Evolutionary conservation across 2,329 filamentous ascomycete genomes (phyloP).

Genomic region (Talaromyces amestolkiae): DNA sequence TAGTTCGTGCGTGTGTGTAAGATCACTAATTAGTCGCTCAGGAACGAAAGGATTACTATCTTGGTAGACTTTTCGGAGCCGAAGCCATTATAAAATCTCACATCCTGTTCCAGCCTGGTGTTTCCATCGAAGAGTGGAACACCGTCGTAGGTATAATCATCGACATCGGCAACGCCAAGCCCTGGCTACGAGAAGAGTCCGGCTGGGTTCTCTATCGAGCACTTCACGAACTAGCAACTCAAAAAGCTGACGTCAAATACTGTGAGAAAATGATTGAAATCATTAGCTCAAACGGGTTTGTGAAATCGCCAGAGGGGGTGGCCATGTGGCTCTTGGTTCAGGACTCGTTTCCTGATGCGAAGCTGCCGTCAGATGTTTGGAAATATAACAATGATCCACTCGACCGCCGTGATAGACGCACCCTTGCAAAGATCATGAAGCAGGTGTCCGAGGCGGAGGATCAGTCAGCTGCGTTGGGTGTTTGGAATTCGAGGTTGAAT

Average conservation of each 20-base stretch:
- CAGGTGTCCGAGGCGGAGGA: slow-evolving; percentile 50
- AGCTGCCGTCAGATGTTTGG: slow-evolving; percentile 71
- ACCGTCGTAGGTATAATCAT: slow-evolving; percentile 70
- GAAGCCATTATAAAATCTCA: slow-evolving; percentile 80
- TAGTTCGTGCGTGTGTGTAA: not conserved
- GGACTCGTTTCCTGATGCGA: slow-evolving; percentile 61
- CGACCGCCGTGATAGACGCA: slow-evolving; percentile 63
- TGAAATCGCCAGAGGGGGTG: slow-evolving; percentile 81
- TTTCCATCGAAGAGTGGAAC: slow-evolving; percentile 51
- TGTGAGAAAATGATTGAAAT: slow-evolving; percentile 62
- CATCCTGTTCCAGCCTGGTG: slow-evolving; percentile 61
- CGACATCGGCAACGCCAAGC: slow-evolving; percentile 73
- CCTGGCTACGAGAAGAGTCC: slow-evolving; percentile 86
- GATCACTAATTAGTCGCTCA: slow-evolving; percentile 48
- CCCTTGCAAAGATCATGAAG: slow-evolving; percentile 74
- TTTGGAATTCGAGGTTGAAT: slow-evolving; percentile 76
- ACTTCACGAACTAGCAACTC: slow-evolving; percentile 53
- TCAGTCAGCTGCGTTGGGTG: slow-evolving; percentile 54
- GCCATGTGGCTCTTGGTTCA: slow-evolving; percentile 78
- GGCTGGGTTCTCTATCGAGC: slow-evolving; percentile 77
- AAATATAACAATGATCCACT: slow-evolving; percentile 65
- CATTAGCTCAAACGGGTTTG: slow-evolving; percentile 63
- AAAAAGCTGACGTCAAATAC: slow-evolving; percentile 45
- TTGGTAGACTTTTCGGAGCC: slow-evolving; percentile 83
- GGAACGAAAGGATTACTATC: slow-evolving; percentile 80